Base-by-base conservation (phyloP, 352 stramenopile genomes). In the Phytophthora boehmeriae region DNA sequence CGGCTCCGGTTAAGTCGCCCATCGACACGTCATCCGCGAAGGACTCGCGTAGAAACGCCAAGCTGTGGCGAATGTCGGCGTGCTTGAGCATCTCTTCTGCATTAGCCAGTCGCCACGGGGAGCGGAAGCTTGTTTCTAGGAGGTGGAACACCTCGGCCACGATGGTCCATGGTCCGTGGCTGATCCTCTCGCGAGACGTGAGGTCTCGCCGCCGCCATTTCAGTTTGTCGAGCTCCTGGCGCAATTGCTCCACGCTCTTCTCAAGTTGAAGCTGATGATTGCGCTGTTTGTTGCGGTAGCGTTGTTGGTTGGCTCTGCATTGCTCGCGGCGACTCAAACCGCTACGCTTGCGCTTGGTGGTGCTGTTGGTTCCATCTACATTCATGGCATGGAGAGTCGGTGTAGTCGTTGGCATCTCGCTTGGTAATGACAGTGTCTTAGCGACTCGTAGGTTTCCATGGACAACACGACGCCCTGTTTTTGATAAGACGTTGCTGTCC, bases 281-380 rank as follows among this genome's bases (percentile, higher is more conserved):
- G 1, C 30, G 50, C 22, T 62, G 52, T 25, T 50, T 68, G n/a
- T 49, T 34, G 10, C 47, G 60, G 32, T 63, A 68, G n/a, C 60
- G 52, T 20, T 53, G 52, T 38, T 68, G 60, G 17, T 59, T 59
- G 28, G 32, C 28, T 9, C 41, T 47, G 10, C 60, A 68, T 23
- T 59, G 60, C 22, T 66, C 43, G 14, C 54, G 54, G 2, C 48
- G 48, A 20, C 42, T 48, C 17, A 48, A 2, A 22, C 13, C 8
- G 11, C 19, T 48, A 22, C 42, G 42, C 20, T 48, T 48, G 42
- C 42, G 42, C 17, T 48, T 48, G 38, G 38, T 44, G 9, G 2
- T 44, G 38, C 13, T 9, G 4, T 11, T 22, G 38, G 38, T 16
- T 19, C 1, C 38, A 16, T 17, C 4, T 16, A 19, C 11, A 8